Evolutionary conservation across 129 eudicot species (phyloP), one percentile per base, ranked within the genome.

Genomic region (Flaveria robusta): DNA sequence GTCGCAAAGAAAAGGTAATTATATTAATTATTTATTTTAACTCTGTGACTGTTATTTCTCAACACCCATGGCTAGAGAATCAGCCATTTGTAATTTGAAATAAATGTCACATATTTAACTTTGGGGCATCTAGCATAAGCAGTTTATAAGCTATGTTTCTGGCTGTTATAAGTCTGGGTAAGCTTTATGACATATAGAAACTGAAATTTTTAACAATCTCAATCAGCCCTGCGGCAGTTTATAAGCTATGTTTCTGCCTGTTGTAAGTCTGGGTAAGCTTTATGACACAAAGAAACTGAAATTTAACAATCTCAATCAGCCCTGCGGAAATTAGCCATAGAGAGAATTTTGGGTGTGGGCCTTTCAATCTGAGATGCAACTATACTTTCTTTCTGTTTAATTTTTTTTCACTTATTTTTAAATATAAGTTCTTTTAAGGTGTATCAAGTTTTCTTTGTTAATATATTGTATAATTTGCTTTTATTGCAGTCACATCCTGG

Each of bases 1-100:
- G 68, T 52, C 92, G 88, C 47, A 93, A 93, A 79, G 97, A 90
- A 77, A 93, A 88, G 95, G 98, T 90, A 83, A 72, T n/a, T n/a
- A n/a, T n/a, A n/a, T n/a, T n/a, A n/a, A n/a, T n/a, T n/a, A n/a
- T n/a, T n/a, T n/a, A n/a, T n/a, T 47, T 47, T 14, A 47, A 47
- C n/a, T 47, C 9, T 42, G 47, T 42, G 34, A 58, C 65, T 58
- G 34, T 20, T 56, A 56, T 11, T 22, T 12, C 5, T 22, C 65
- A 22, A 58, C 31, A 22, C 29, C 11, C 29, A 58, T 58, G 65
- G 12, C 22, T 20, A 20, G 34, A 58, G 65, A 58, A 58, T 14
- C 22, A 54, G 55, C 55, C 15, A n/a, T 20, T 8, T 7, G 16
- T 23, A 6, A 4, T 22, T 58, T 22, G 14, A 58, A 58, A 58